Conservation (phyloP, 2,329 filamentous ascomycete species). For the Xylariaceae sp. region DNA sequence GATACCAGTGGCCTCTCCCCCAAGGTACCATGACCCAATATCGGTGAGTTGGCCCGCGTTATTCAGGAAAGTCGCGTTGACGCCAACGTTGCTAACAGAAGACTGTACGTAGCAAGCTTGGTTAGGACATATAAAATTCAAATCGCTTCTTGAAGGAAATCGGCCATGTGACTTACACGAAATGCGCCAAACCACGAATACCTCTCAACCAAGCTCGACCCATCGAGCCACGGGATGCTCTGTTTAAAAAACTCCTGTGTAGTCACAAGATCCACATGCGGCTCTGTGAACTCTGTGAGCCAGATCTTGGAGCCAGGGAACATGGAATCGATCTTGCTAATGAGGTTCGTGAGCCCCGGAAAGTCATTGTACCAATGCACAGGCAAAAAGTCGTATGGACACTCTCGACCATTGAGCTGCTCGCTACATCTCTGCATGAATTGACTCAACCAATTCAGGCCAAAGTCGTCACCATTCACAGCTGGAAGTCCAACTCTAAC, state of each 20-base stretch:
- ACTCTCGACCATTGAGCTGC: neutral
- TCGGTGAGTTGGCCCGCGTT: neutral
- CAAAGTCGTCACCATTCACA: neutral
- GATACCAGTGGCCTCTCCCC: neutral
- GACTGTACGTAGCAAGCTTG: neutral
- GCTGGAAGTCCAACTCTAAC: neutral
- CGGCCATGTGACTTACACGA: conserved; percentile 20
- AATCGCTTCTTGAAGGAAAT: neutral
- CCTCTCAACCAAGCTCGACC: neutral
- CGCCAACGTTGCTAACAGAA: neutral
- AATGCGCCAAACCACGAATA: neutral
- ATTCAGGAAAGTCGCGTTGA: neutral
- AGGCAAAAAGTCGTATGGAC: neutral
- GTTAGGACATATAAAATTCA: neutral
- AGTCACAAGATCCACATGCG: neutral
- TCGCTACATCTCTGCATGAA: neutral
- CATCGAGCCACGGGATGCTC: neutral
- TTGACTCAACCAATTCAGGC: neutral
- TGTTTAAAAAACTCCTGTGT: neutral
- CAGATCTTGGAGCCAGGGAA: neutral
- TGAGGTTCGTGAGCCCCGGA: neutral
- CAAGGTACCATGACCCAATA: neutral
- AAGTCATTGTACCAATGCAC: neutral
- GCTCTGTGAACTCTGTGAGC: neutral
- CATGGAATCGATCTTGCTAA: neutral